Evolutionary conservation across 225 moss, liverwort and hornwort species (phyloP).

Genomic region (Sphagnum tenellum): DNA sequence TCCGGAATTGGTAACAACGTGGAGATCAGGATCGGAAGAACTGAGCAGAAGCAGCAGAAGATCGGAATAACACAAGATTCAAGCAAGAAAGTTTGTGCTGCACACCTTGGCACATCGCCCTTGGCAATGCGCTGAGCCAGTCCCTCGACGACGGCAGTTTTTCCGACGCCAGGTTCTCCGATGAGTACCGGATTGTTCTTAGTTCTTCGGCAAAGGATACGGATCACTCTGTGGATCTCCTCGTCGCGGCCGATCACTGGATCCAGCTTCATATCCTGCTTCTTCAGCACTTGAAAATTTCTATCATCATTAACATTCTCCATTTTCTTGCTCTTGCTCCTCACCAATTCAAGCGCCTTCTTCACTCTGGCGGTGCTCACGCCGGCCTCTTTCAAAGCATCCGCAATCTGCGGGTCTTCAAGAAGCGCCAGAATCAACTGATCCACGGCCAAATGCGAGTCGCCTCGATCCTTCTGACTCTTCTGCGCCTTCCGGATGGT

Average conservation of each 20-base stretch:
- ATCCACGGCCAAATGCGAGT: slow-evolving; percentile 82
- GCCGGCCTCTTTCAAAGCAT: slow-evolving; percentile 78
- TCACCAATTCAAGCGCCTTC: slow-evolving; percentile 52
- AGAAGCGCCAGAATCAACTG: slow-evolving; percentile 73
- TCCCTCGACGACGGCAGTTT: slow-evolving; percentile 89
- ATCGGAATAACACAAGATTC: too few species aligned
- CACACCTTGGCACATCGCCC: slow-evolving; percentile 90
- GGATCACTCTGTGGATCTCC: slow-evolving; percentile 81
- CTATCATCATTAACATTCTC: slow-evolving; percentile 66
- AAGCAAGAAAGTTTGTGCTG: too few species aligned
- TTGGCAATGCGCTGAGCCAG: slow-evolving; percentile 79
- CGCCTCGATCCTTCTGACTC: slow-evolving; percentile 68
- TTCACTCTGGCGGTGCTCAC: slow-evolving; percentile 53
- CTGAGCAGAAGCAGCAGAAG: too few species aligned
- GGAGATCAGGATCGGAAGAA: too few species aligned
- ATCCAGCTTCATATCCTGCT: slow-evolving; percentile 81
- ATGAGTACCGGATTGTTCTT: slow-evolving; percentile 96
- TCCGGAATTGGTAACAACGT: too few species aligned
- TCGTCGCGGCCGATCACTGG: slow-evolving; percentile 95
- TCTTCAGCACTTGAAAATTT: slow-evolving; percentile 77
- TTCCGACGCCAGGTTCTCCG: slow-evolving; percentile 92
- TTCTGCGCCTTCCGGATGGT: slow-evolving; percentile 64
- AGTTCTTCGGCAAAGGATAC: slow-evolving; percentile 76
- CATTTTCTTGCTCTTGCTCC: slow-evolving; percentile 59
- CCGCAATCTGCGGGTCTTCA: slow-evolving; percentile 64